phyloP scores from a whole-genome alignment of 305 asterid species.

The Fraxinus ornus region DNA sequence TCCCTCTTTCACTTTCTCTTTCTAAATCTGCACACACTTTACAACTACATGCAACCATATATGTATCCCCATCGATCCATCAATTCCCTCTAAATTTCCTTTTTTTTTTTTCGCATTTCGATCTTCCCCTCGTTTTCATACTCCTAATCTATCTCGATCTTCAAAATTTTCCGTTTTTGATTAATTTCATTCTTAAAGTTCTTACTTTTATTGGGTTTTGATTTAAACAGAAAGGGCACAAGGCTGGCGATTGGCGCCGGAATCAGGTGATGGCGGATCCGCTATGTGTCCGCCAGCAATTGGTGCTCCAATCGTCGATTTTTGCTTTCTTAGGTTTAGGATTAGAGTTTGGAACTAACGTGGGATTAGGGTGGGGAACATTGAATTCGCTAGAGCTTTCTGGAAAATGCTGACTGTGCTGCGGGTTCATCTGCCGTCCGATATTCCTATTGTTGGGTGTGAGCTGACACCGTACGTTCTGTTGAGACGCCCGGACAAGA shows the following conservation, averaged over 20 bases:
- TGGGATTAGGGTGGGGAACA: constrained; percentile 25
- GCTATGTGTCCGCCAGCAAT: constrained; percentile 54
- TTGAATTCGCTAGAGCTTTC: constrained; percentile 27
- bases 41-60: constrained; percentile 19
- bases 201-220: constrained; percentile 25
- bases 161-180: not conserved
- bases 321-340: constrained; percentile 21
- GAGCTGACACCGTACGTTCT: constrained; percentile 70
- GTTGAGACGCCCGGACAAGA: constrained; percentile 54
- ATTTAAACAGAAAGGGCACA: constrained; percentile 21
- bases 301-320: constrained; percentile 27
- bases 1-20: constrained; percentile 17
- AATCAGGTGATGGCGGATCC: constrained; percentile 80
- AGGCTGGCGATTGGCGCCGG: constrained; percentile 55
- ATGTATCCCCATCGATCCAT: not conserved
- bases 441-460: constrained; percentile 76
- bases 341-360: constrained; percentile 19
- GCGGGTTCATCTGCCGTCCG: constrained; percentile 78
- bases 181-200: constrained; percentile 2
- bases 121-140: constrained; percentile 3
- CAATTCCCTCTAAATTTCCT: not conserved
- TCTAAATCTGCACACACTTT: constrained; percentile 5
- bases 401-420: constrained; percentile 64
- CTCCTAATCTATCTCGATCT: constrained; percentile 30
- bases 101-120: not conserved